phyloP scores from a whole-genome alignment of 768 basidiomycete genomes.

The Lactifluus piperatus region DNA sequence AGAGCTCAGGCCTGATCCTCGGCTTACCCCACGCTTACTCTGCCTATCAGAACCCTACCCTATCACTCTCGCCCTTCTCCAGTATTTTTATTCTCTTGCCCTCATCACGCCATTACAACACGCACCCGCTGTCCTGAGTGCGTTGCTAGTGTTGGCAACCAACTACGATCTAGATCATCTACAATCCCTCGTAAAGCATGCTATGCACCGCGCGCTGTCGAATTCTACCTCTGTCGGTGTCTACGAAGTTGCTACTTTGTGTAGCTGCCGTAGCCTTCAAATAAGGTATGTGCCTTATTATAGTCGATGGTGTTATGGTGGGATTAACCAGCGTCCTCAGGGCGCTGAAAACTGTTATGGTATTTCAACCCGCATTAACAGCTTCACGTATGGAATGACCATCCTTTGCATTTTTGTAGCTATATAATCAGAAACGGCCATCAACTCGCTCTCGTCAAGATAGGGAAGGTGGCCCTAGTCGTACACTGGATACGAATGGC shows the following conservation, averaged over 20 bases:
- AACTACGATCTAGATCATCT: slow-evolving; percentile 77
- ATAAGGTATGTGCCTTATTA: slow-evolving; percentile 49
- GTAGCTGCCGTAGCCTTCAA: slow-evolving; percentile 81
- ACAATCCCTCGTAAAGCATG: slow-evolving; percentile 77
- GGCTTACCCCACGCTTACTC: slow-evolving; percentile 71
- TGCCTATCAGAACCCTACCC: slow-evolving; percentile 85
- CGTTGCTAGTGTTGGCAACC: slow-evolving; percentile 73
- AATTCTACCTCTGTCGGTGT: slow-evolving; percentile 84
- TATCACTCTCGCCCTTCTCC: slow-evolving; percentile 78
- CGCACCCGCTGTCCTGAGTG: slow-evolving; percentile 80
- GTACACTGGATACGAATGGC: slow-evolving; percentile 17
- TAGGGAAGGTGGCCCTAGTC: slow-evolving; percentile 31
- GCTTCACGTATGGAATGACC: slow-evolving; percentile 17
- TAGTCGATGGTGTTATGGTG: slow-evolving; percentile 11
- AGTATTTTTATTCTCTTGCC: slow-evolving; percentile 87
- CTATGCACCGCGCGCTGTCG: slow-evolving; percentile 83
- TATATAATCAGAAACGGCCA: slow-evolving; percentile 73
- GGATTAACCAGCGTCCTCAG: slow-evolving; percentile 28
- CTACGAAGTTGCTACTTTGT: slow-evolving; percentile 91
- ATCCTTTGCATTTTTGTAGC: slow-evolving; percentile 33
- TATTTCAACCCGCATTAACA: slow-evolving; percentile 24
- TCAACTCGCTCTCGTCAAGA: slow-evolving; percentile 42
- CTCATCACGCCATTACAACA: slow-evolving; percentile 89
- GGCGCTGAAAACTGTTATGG: slow-evolving; percentile 79
- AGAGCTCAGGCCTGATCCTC: slow-evolving; percentile 60